A percentile compares a stretch with the other conserved stretches of the same genome.
These are phyloP conservation scores for Rhodotorula graminis DNA, from an alignment of 768 basidiomycete genomes.

Conservation along the genomic window DNA sequence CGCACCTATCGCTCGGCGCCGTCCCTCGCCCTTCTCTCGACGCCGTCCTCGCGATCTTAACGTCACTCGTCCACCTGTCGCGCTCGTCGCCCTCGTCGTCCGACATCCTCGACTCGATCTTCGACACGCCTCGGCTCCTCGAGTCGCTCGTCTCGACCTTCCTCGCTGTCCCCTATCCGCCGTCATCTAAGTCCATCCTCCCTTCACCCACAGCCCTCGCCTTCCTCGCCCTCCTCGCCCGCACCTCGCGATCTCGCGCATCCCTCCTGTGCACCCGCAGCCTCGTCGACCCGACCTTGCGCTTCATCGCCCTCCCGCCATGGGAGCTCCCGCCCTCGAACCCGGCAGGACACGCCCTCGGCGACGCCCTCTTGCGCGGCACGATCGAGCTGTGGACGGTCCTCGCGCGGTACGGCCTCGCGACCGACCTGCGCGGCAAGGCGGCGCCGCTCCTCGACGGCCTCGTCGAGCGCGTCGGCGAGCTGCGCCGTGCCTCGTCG, in stretches of 20 bases:
- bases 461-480: constrained; percentile 1
- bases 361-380: constrained; percentile 46
- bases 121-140: constrained; percentile 21
- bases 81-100: constrained; percentile 42
- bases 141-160: constrained; percentile 14
- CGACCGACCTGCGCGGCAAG: constrained; percentile 19
- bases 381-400: constrained; percentile 62
- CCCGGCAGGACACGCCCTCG: constrained; percentile 52
- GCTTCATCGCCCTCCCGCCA: constrained; percentile 64
- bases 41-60: constrained; percentile 54
- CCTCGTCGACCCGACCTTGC: constrained; percentile 62
- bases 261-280: constrained; percentile 47
- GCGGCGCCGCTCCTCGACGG: constrained; percentile 16
- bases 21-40: constrained; percentile 4
- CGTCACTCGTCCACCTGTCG: constrained; percentile 48
- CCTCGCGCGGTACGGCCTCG: constrained; percentile 67
- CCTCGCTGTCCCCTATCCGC: constrained; percentile 21
- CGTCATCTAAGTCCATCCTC: too few relatives aligned
- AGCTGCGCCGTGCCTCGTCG: neutral
- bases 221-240: constrained; percentile 58
- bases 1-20: constrained; percentile 5
- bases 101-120: neutral
- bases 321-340: constrained; percentile 36
- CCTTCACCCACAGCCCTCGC: constrained; percentile 54
- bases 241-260: constrained; percentile 67